A percentile compares a stretch with the other conserved stretches of the same genome.
Conservation (phyloP, 768 basidiomycete genomes). For the Termitomyces sp. region DNA sequence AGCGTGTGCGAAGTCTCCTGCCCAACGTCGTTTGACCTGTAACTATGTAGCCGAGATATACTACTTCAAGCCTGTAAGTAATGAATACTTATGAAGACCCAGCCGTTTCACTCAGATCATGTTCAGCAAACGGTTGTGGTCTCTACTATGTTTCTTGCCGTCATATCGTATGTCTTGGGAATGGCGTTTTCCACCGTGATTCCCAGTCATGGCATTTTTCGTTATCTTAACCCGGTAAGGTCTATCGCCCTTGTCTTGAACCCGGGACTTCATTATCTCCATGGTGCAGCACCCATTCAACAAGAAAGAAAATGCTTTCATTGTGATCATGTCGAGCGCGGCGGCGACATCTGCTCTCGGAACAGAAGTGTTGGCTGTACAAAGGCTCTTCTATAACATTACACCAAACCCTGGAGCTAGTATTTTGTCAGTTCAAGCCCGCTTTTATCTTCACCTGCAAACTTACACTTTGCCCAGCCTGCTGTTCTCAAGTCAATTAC, state of each 20-base stretch:
- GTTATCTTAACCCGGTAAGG: constrained; percentile 50
- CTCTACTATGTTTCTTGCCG: constrained; percentile 51
- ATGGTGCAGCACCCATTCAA: constrained; percentile 50
- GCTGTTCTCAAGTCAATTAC: constrained; percentile 32
- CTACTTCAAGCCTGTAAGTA: constrained; percentile 53
- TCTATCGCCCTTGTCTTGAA: neutral
- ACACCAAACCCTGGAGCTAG: constrained; percentile 42
- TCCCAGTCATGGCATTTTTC: constrained; percentile 40
- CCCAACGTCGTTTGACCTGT: constrained; percentile 5
- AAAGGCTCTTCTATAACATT: constrained; percentile 51
- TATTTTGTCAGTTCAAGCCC: constrained; percentile 31
- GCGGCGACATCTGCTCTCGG: constrained; percentile 51
- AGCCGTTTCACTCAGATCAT: neutral
- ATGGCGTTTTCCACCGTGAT: constrained; percentile 42
- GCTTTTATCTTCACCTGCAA: neutral
- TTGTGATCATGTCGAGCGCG: constrained; percentile 55
- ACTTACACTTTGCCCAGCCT: constrained; percentile 16
- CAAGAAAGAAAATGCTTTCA: constrained; percentile 57
- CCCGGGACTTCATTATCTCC: neutral
- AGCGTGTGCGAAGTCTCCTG: constrained; percentile 1
- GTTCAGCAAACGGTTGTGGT: constrained; percentile 48
- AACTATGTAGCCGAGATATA: constrained; percentile 46
- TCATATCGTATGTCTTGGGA: constrained; percentile 50
- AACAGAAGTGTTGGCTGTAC: constrained; percentile 52
- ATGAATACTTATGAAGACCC: neutral